These are phyloP conservation scores for Mesotaenium endlicherianum DNA, from an alignment of 139 green algal genomes.

Conservation along the genomic window DNA sequence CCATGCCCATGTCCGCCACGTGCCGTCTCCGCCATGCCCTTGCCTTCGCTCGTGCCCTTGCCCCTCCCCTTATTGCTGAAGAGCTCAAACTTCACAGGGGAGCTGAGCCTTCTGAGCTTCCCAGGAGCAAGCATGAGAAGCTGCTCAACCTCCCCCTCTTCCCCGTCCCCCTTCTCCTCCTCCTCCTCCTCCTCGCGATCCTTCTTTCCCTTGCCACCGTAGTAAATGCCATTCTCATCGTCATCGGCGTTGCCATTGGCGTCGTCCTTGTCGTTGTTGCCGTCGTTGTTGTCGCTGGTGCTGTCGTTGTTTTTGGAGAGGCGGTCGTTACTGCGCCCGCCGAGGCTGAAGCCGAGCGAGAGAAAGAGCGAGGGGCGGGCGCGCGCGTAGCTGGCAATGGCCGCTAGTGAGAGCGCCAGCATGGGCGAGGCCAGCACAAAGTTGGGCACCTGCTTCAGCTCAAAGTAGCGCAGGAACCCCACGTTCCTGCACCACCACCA, in stretches of 20 bases:
- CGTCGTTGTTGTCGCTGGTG: no score
- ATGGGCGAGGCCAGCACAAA: slow-evolving; percentile 73
- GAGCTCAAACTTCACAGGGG: no score
- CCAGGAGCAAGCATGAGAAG: no score
- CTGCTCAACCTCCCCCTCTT: not conserved
- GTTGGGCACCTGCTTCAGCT: slow-evolving; percentile 69
- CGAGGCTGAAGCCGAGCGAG: not conserved
- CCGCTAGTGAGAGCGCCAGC: slow-evolving; percentile 54
- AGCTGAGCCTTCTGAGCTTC: no score
- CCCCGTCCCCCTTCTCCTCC: not conserved
- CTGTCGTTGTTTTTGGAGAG: no score
- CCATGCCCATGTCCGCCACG: no score
- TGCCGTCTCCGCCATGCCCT: no score
- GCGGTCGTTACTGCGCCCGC: not conserved
- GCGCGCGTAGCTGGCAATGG: not conserved
- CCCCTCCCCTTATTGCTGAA: no score
- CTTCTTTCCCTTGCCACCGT: not conserved
- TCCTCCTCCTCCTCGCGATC: not conserved
- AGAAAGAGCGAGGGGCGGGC: not conserved
- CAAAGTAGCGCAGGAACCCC: slow-evolving; percentile 36
- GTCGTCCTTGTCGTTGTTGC: no score
- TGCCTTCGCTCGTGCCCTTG: no score
- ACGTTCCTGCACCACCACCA: slow-evolving; percentile 40
- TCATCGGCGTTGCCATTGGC: no score
- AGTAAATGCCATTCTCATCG: no score